Conservation (phyloP, 192 early-diverging fungal genomes). For the Rhizophagus clarus region DNA sequence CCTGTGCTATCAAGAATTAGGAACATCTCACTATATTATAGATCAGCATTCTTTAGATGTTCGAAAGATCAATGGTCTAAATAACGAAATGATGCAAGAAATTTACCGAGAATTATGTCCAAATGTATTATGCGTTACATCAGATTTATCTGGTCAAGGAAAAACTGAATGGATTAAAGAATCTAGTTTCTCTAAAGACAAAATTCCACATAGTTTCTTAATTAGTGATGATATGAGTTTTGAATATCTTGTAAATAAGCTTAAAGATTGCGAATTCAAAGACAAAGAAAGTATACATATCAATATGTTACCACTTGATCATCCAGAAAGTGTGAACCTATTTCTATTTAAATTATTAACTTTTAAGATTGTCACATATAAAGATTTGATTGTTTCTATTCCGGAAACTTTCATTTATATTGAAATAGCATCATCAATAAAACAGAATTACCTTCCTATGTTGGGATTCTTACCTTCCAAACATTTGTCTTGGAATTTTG, state of each 20-base stretch:
- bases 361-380: conserved; percentile 10
- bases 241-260: conserved; percentile 19
- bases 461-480: not conserved
- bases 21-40: conserved; percentile 26
- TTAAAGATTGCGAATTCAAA: conserved; percentile 8
- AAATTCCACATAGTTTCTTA: conserved; percentile 4
- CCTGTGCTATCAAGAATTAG: conserved; percentile 16
- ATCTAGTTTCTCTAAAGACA: not conserved
- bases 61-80: not conserved
- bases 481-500: conserved; percentile 25
- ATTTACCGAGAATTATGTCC: conserved; percentile 29
- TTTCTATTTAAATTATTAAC: conserved; percentile 29
- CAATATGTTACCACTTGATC: not conserved
- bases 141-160: conserved; percentile 28
- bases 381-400: not conserved
- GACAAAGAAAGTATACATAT: conserved; percentile 12
- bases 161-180: conserved; percentile 33
- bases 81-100: not conserved
- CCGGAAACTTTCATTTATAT: conserved; percentile 9
- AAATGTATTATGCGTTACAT: conserved; percentile 20
- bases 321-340: not conserved
- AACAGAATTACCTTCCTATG: not conserved
- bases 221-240: conserved; percentile 17
- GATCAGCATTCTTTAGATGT: conserved; percentile 28
- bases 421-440: conserved; percentile 24